Conservation (phyloP, 768 basidiomycete genomes). For the Suillus variegatus region DNA sequence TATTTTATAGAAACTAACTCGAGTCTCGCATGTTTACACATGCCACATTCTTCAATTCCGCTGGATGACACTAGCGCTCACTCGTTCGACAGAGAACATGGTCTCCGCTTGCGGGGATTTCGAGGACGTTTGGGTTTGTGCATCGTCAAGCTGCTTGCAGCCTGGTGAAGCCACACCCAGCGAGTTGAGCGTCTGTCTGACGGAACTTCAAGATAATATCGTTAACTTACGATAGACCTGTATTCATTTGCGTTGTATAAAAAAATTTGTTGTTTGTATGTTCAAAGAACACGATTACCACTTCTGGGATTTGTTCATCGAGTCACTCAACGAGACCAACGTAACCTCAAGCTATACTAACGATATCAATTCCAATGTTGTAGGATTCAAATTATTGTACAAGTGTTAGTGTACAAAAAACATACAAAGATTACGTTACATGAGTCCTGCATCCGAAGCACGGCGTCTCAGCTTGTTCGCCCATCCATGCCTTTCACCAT, state of each 20-base stretch:
- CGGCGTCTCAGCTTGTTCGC: background rate
- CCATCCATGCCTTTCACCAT: background rate
- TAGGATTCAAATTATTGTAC: background rate
- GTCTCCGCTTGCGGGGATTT: conserved; percentile 39
- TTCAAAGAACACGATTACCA: too few relatives aligned
- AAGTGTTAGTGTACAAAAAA: background rate
- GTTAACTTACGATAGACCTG: too few relatives aligned
- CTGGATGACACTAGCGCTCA: conserved; percentile 66
- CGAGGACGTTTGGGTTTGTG: conserved; percentile 64
- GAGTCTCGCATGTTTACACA: conserved; percentile 81
- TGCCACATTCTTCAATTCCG: conserved; percentile 73
- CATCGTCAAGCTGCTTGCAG: conserved; percentile 30
- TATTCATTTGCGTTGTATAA: too few relatives aligned
- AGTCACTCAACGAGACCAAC: too few relatives aligned
- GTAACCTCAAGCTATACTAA: too few relatives aligned
- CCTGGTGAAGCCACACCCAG: conserved; percentile 34
- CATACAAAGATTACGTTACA: background rate
- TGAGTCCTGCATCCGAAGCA: background rate
- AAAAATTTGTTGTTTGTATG: too few relatives aligned
- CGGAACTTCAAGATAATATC: conserved; percentile 33
- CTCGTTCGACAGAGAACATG: conserved; percentile 73
- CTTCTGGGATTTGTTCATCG: too few relatives aligned
- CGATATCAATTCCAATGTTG: background rate
- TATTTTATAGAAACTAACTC: conserved; percentile 79
- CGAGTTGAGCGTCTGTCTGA: conserved; percentile 65